Conservation (phyloP, 2,329 filamentous ascomycete genomes). For the Fusarium sp. region DNA sequence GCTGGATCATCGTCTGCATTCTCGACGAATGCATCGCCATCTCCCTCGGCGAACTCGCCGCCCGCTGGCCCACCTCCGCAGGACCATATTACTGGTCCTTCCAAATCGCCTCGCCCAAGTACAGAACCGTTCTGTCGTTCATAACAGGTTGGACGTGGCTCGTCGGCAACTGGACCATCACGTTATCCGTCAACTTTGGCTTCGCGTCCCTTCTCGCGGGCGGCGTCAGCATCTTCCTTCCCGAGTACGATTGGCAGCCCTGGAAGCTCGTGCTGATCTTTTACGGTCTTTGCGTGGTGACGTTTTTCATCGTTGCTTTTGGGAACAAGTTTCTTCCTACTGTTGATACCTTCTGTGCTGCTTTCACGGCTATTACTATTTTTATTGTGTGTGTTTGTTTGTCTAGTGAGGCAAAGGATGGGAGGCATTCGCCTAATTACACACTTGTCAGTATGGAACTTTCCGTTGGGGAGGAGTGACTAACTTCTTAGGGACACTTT, state of each 20-base stretch:
- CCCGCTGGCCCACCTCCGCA: slow-evolving; percentile 69
- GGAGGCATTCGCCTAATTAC: slow-evolving; percentile 66
- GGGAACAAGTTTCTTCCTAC: slow-evolving; percentile 66
- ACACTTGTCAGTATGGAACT: slow-evolving; percentile 31
- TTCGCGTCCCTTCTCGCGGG: slow-evolving; percentile 75
- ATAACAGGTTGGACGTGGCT: slow-evolving; percentile 80
- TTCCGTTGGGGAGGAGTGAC: fast-evolving
- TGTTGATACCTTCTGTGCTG: slow-evolving; percentile 78
- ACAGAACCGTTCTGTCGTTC: slow-evolving; percentile 73
- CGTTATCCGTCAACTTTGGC: slow-evolving; percentile 75
- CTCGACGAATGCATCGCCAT: slow-evolving; percentile 78
- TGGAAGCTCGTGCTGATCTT: slow-evolving; percentile 83
- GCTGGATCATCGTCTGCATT: slow-evolving; percentile 69
- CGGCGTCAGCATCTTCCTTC: slow-evolving; percentile 71
- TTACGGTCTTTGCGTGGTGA: slow-evolving; percentile 70
- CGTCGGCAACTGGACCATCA: slow-evolving; percentile 76
- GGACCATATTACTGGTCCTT: slow-evolving; percentile 81
- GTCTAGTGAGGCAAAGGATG: slow-evolving; percentile 68
- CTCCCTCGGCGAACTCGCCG: slow-evolving; percentile 78
- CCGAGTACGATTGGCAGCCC: slow-evolving; percentile 65
- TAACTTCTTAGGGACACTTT: slow-evolving; percentile 67
- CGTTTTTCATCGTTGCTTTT: slow-evolving; percentile 75
- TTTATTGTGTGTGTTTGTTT: slow-evolving; percentile 66
- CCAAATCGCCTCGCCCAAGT: slow-evolving; percentile 68
- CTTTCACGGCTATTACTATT: slow-evolving; percentile 75